These are phyloP conservation scores for Smallanthus sonchifolius DNA, from an alignment of 129 eudicot genomes.

Conservation along the genomic window DNA sequence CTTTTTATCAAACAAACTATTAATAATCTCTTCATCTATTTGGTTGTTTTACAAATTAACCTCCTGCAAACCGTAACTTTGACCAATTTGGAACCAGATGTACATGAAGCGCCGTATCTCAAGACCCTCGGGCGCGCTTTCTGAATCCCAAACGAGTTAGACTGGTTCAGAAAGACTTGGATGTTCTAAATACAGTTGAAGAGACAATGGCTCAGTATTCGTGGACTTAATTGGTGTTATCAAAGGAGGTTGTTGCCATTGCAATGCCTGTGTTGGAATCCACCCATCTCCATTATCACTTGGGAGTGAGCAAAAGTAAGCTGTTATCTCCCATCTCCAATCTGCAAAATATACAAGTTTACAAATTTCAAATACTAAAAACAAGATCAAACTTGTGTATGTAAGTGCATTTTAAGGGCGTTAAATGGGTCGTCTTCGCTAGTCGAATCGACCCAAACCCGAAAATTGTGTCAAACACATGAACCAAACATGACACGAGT, in stretches of 20 bases:
- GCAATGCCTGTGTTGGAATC: constrained; percentile 63
- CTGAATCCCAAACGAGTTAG: background rate
- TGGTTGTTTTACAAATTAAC: too few species aligned
- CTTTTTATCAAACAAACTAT: too few species aligned
- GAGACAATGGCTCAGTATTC: constrained; percentile 64
- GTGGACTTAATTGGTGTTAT: constrained; percentile 85
- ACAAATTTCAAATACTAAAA: background rate
- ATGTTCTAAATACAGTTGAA: constrained; percentile 86
- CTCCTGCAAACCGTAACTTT: too few species aligned
- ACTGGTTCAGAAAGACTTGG: constrained; percentile 46
- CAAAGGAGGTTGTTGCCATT: constrained; percentile 78
- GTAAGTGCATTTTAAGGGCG: background rate
- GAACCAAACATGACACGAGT: background rate
- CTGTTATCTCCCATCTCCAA: constrained; percentile 89
- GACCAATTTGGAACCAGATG: too few species aligned
- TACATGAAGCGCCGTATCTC: too few species aligned
- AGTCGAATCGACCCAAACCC: background rate
- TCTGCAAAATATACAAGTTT: constrained; percentile 27
- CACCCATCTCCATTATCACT: constrained; percentile 48
- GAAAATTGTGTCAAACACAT: background rate
- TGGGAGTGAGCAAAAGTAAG: constrained; percentile 62
- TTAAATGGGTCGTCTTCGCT: background rate
- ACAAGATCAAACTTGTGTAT: background rate
- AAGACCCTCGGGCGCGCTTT: background rate
- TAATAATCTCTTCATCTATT: too few species aligned